Conservation (phyloP, 1,139 yeast genomes). For the Geotrichum macrosporum region DNA sequence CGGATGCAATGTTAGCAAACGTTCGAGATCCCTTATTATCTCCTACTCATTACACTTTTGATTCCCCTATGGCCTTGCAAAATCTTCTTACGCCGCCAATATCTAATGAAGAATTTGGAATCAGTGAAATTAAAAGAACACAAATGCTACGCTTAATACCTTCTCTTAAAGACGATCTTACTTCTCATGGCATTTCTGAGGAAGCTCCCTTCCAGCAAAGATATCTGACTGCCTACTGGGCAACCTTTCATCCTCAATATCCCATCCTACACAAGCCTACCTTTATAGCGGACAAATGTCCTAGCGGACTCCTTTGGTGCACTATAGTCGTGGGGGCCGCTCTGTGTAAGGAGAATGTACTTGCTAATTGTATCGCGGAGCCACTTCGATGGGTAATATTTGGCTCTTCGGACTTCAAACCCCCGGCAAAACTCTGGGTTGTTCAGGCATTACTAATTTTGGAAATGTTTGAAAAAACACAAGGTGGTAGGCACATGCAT, state of each 20-base stretch:
- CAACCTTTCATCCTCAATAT: conserved; percentile 56
- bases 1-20: conserved; percentile 35
- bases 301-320: conserved; percentile 51
- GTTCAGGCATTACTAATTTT: conserved; percentile 59
- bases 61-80: conserved; percentile 40
- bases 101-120: conserved; percentile 19
- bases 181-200: conserved; percentile 3
- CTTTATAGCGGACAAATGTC: conserved; percentile 50
- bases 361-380: conserved; percentile 50
- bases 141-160: conserved; percentile 22
- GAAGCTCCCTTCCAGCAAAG: conserved; percentile 24
- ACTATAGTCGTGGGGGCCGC: conserved; percentile 57
- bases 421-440: conserved; percentile 58
- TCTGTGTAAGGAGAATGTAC: conserved; percentile 36
- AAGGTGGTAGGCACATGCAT: conserved; percentile 51
- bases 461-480: conserved; percentile 65
- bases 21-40: conserved; percentile 34
- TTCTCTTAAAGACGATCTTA: conserved; percentile 4
- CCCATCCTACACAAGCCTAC: conserved; percentile 62
- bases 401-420: conserved; percentile 54
- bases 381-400: conserved; percentile 62
- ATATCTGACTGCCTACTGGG: conserved; percentile 46
- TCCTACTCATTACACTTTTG: conserved; percentile 30
- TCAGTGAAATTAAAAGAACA: conserved; percentile 24
- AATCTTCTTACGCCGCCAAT: conserved; percentile 39